Evolutionary conservation across 495 filamentous ascomycete genomes (phyloP).

Genomic region (Acidomyces sp.): DNA sequence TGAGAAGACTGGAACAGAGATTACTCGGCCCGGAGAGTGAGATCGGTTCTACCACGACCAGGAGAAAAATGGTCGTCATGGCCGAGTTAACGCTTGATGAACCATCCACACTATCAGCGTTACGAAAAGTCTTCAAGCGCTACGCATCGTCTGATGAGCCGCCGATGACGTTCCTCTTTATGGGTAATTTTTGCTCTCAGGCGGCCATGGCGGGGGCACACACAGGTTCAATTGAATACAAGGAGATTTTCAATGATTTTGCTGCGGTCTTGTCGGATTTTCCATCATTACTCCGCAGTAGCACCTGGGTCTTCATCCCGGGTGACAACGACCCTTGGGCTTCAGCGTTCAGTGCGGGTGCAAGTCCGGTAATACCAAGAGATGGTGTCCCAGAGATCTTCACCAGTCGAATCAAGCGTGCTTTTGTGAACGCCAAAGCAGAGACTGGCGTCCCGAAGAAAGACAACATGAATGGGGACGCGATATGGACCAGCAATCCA

Average conservation of each 20-base stretch:
- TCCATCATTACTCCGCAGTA: slow-evolving; percentile 60
- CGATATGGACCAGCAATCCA: slow-evolving; percentile 80
- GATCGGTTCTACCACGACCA: slow-evolving; percentile 8
- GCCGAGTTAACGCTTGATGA: slow-evolving; percentile 78
- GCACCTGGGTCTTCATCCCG: slow-evolving; percentile 83
- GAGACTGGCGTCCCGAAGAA: slow-evolving; percentile 40
- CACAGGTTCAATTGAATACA: slow-evolving; percentile 76
- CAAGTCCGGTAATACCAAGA: slow-evolving; percentile 58
- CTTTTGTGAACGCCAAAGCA: slow-evolving; percentile 60
- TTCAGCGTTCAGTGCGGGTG: slow-evolving; percentile 74
- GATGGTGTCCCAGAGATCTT: slow-evolving; percentile 72
- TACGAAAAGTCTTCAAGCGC: slow-evolving; percentile 56
- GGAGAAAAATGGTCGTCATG: slow-evolving; percentile 51
- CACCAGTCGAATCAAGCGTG: slow-evolving; percentile 66
- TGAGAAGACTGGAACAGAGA: slow-evolving; percentile 52
- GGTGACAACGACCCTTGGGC: slow-evolving; percentile 94
- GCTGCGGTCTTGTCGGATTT: slow-evolving; percentile 75
- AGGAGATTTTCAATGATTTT: slow-evolving; percentile 81
- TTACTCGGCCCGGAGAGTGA: slow-evolving; percentile 27
- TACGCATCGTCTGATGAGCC: slow-evolving; percentile 56
- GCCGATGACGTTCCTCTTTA: slow-evolving; percentile 64
- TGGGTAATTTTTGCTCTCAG: slow-evolving; percentile 70
- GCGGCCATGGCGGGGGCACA: slow-evolving; percentile 55
- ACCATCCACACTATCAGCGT: slow-evolving; percentile 58
- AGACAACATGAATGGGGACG: slow-evolving; percentile 44